Percentiles rank a stretch among this genome's conserved stretches.
Evolutionary conservation across 495 filamentous ascomycete species (phyloP).

Genomic region (Lasiosphaeria hispida): DNA sequence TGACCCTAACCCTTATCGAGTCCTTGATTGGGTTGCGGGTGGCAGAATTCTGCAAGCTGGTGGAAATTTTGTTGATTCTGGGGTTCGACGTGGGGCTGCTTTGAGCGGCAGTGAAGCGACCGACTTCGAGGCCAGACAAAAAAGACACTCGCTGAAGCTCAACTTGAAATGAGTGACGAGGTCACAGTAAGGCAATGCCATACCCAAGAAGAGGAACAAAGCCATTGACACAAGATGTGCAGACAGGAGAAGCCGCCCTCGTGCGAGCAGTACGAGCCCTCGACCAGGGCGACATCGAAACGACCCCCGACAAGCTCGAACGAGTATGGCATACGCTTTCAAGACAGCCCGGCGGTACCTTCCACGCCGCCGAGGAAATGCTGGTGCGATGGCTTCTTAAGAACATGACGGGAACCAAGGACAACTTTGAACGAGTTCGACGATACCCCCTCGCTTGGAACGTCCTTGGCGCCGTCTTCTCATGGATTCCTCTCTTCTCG

Average conservation of each 20-base stretch:
- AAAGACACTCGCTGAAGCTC: too few relatives aligned
- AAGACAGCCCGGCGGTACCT: conserved; percentile 29
- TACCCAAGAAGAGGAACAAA: not conserved
- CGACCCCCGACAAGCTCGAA: conserved; percentile 40
- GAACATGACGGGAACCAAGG: conserved; percentile 41
- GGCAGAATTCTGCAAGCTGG: conserved; percentile 1
- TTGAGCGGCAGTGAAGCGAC: not conserved
- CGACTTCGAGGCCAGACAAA: too few relatives aligned
- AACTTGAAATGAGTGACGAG: conserved; percentile 8
- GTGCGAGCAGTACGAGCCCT: conserved; percentile 31
- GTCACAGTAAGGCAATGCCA: conserved; percentile 1
- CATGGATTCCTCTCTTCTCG: conserved; percentile 40
- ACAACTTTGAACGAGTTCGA: conserved; percentile 43
- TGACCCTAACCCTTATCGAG: too few relatives aligned
- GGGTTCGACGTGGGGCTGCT: not conserved
- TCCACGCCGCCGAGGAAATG: conserved; percentile 47
- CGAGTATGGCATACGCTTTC: conserved; percentile 36
- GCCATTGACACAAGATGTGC: not conserved
- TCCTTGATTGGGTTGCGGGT: too few relatives aligned
- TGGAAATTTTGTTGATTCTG: not conserved
- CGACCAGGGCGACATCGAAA: conserved; percentile 37
- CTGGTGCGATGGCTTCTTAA: conserved; percentile 50
- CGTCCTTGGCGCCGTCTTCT: conserved; percentile 40
- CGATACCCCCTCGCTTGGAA: conserved; percentile 45
- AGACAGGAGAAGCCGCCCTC: conserved; percentile 28